Conservation (phyloP, 805 yeast genomes). For the Kurtzmaniella fragi region DNA sequence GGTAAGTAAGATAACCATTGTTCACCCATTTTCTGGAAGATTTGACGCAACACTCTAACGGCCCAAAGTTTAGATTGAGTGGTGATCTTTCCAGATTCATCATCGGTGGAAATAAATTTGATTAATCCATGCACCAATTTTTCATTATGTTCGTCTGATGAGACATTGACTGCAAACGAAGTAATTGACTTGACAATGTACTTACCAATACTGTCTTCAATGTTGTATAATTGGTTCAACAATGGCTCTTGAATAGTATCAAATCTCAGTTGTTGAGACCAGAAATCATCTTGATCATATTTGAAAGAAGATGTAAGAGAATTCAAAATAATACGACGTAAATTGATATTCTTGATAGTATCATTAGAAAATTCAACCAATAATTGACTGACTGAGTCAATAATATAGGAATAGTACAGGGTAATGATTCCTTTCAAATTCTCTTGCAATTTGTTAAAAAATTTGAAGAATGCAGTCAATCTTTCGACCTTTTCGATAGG, state of each 20-base stretch:
- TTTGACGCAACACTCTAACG: slow-evolving; percentile 66
- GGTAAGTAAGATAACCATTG: slow-evolving; percentile 90
- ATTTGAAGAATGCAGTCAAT: slow-evolving; percentile 72
- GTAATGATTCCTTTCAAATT: slow-evolving; percentile 84
- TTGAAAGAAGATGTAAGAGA: slow-evolving; percentile 79
- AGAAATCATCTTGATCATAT: slow-evolving; percentile 88
- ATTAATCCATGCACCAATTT: slow-evolving; percentile 42
- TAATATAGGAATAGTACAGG: slow-evolving; percentile 75
- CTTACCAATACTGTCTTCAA: slow-evolving; percentile 74
- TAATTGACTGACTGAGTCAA: slow-evolving; percentile 64
- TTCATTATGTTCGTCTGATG: slow-evolving; percentile 69
- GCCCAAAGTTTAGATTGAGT: slow-evolving; percentile 81
- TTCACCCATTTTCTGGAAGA: slow-evolving; percentile 90
- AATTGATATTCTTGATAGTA: slow-evolving; percentile 39
- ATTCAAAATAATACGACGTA: slow-evolving; percentile 69
- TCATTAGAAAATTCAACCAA: slow-evolving; percentile 46
- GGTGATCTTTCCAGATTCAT: slow-evolving; percentile 46
- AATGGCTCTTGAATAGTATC: slow-evolving; percentile 62
- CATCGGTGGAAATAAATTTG: slow-evolving; percentile 36
- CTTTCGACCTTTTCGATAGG: slow-evolving; percentile 48
- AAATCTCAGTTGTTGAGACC: slow-evolving; percentile 86
- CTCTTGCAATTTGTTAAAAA: slow-evolving; percentile 80
- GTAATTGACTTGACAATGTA: slow-evolving; percentile 76
- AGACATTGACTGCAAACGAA: slow-evolving; percentile 63
- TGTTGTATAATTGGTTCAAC: slow-evolving; percentile 57